Conservation (phyloP, 129 eudicot genomes). For the Heracleum sosnowskyi region DNA sequence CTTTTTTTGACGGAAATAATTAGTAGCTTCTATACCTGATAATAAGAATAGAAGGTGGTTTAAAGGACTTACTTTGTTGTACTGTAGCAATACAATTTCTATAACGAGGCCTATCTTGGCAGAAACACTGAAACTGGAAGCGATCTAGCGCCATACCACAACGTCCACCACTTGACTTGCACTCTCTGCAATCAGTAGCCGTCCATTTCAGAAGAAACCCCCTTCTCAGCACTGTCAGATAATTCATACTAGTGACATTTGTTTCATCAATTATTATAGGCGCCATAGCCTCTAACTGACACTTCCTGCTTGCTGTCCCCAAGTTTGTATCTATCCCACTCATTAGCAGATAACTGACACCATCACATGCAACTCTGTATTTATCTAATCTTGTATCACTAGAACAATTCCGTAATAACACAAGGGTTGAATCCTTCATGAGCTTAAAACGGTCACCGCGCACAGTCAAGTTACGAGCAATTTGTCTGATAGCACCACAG, state of each 20-base stretch:
- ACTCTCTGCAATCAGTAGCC: conserved; percentile 32
- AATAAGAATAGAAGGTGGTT: no score
- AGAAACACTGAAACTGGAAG: conserved; percentile 38
- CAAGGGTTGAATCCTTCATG: not conserved
- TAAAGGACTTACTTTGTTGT: not conserved
- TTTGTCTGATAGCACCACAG: not conserved
- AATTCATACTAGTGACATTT: not conserved
- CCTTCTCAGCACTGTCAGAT: conserved; percentile 22
- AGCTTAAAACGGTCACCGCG: not conserved
- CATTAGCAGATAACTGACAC: conserved; percentile 10
- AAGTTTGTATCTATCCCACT: not conserved
- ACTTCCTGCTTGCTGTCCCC: not conserved
- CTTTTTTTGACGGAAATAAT: no score
- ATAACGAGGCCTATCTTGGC: conserved; percentile 33
- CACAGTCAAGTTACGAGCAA: conserved; percentile 14
- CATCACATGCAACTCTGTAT: conserved; percentile 13
- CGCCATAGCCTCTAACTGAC: not conserved
- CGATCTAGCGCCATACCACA: conserved; percentile 37
- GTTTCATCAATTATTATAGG: not conserved
- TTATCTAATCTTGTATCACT: not conserved
- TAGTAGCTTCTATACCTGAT: no score
- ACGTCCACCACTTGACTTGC: conserved; percentile 45
- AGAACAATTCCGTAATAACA: conserved; percentile 21
- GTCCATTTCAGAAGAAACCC: conserved; percentile 52
- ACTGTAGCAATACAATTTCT: not conserved